Percentiles rank a stretch among this genome's conserved stretches.
These are phyloP conservation scores for Podila epigama DNA, from an alignment of 192 early-diverging fungal genomes.

Conservation along the genomic window DNA sequence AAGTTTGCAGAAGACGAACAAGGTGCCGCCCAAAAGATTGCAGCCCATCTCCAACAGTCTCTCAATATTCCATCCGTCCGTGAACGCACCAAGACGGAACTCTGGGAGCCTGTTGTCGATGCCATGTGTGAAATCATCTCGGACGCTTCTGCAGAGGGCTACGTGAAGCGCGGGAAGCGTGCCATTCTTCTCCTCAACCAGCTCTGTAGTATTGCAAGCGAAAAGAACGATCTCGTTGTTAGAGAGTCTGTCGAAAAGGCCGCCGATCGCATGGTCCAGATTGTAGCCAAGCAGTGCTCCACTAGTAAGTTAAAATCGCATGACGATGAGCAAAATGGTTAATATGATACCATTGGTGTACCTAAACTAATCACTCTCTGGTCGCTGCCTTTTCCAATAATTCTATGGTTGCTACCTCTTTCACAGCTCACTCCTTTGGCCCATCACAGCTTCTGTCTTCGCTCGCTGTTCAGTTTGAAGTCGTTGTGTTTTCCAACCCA, in stretches of 20 bases:
- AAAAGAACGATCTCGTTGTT: constrained; percentile 14
- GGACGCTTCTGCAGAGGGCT: constrained; percentile 11
- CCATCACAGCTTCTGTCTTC: constrained; percentile 45
- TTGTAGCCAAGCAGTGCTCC: constrained; percentile 43
- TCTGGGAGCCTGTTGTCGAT: constrained; percentile 28
- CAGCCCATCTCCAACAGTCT: constrained; percentile 17
- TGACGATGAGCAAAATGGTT: no score
- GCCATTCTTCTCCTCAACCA: constrained; percentile 19
- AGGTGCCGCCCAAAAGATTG: constrained; percentile 20
- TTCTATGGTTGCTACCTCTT: not conserved
- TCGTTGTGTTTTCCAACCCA: constrained; percentile 42
- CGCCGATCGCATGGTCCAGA: constrained; percentile 38
- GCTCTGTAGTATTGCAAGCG: constrained; percentile 5
- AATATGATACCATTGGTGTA: no score
- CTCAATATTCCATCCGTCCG: constrained; percentile 38
- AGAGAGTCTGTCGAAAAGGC: constrained; percentile 31
- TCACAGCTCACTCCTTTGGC: constrained; percentile 33
- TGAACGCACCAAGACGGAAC: constrained; percentile 13
- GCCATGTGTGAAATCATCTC: constrained; percentile 28
- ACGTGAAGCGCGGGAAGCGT: constrained; percentile 33
- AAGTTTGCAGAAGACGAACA: constrained; percentile 36
- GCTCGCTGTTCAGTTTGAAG: constrained; percentile 40
- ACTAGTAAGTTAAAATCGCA: constrained; percentile 43
- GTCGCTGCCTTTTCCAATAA: not conserved
- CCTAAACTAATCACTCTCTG: not conserved